phyloP scores from a whole-genome alignment of 306 rosid genomes.

The Gynostemma pentaphyllum region DNA sequence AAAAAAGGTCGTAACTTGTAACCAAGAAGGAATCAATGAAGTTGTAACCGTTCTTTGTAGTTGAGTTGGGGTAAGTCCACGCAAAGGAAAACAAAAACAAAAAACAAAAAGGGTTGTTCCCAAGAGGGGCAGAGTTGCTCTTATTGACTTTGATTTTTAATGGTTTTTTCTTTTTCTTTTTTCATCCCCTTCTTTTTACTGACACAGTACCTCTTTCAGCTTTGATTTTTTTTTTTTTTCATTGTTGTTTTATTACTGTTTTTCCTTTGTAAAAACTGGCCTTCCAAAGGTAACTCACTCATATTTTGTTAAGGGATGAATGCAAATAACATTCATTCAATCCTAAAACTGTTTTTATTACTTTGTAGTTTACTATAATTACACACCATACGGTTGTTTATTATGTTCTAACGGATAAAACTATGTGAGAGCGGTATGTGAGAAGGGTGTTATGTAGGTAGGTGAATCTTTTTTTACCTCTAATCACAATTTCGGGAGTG shows the following conservation, averaged over 20 bases:
- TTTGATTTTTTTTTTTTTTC: not conserved
- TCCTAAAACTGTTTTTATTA: no score
- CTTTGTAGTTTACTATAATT: no score
- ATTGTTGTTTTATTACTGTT: not conserved
- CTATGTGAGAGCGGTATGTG: no score
- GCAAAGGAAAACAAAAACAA: slow-evolving; percentile 2
- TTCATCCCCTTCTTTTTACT: slow-evolving; percentile 3
- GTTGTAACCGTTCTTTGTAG: slow-evolving; percentile 11
- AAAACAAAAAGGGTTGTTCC: not conserved
- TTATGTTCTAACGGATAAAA: no score
- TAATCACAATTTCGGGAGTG: no score
- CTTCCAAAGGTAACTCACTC: not conserved
- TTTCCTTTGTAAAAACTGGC: not conserved
- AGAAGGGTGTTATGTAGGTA: no score
- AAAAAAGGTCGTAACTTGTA: not conserved
- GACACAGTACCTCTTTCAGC: not conserved
- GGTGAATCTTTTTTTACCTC: no score
- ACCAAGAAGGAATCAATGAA: slow-evolving; percentile 10
- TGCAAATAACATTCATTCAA: no score
- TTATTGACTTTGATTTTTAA: slow-evolving; percentile 3
- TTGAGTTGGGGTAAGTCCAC: slow-evolving; percentile 10
- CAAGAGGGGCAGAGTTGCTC: not conserved
- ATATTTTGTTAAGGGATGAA: not conserved
- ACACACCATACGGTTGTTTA: no score
- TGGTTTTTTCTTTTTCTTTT: not conserved